phyloP scores from a whole-genome alignment of 192 early-diverging fungal genomes.

The Backusella luteola region DNA sequence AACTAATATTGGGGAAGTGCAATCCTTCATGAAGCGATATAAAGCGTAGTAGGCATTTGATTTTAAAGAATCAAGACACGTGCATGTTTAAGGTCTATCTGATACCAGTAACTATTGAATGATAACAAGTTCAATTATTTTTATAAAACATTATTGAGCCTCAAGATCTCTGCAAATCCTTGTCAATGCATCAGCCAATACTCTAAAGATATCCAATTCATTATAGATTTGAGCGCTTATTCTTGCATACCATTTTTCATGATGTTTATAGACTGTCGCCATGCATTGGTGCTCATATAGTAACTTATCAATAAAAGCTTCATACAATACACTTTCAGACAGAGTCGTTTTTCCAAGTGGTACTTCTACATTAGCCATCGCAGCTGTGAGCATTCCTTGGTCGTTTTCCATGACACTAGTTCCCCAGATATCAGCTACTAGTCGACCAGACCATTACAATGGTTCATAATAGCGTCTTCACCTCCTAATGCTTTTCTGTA shows the following conservation, averaged over 20 bases:
- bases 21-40: too few species aligned
- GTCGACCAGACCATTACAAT: conserved; percentile 47
- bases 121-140: not conserved
- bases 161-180: conserved; percentile 39
- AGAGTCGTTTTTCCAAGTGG: conserved; percentile 40
- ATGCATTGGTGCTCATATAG: conserved; percentile 21
- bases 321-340: conserved; percentile 5
- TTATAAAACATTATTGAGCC: not conserved
- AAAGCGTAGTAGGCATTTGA: too few species aligned
- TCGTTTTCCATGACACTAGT: conserved; percentile 50
- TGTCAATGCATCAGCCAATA: conserved; percentile 41
- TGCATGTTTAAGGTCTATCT: too few species aligned
- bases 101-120: too few species aligned
- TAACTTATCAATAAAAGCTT: conserved; percentile 40
- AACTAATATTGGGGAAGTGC: too few species aligned
- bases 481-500: conserved; percentile 57
- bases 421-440: conserved; percentile 54
- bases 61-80: too few species aligned
- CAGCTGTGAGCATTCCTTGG: conserved; percentile 38
- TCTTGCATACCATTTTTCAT: conserved; percentile 47
- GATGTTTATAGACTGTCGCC: conserved; percentile 40
- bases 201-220: conserved; percentile 45
- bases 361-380: conserved; percentile 63
- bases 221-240: conserved; percentile 58
- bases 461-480: conserved; percentile 55